Base-by-base conservation (phyloP, 2,329 filamentous ascomycete species). In the Dryadomyces quercivorus region DNA sequence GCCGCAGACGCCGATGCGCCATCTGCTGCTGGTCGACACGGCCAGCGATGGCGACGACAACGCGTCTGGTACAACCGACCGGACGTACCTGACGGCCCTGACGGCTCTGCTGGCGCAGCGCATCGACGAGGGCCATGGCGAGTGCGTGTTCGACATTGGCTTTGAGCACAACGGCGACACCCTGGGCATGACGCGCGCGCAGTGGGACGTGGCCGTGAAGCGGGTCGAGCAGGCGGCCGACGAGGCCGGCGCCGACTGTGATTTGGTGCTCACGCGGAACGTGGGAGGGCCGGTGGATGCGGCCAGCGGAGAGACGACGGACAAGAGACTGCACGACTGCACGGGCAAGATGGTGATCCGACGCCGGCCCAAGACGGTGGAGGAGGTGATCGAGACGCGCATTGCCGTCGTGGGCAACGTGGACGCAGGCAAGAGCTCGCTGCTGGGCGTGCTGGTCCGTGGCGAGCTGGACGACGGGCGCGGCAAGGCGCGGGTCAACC, bases 381-480 rank as follows among this genome's bases (percentile, higher is more conserved):
- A 97, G 65, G 83, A 94, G 55, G 87, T 95, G 26, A 95, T 96
- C 58, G 93, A 98, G 75, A 95, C 92, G 10, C 75, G 93, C 61
- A 94, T 98, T 70, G 93, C 92, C 1, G 93, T 98, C 0, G 93
- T 98, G 8, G 93, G 93, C 50, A 98, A 98, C 72, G 86, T 98
- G 54, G 93, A 98, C 67, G 93, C 93, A 10, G 93, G 93, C 0
- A 98, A 98, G 72, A 95, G 88, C 66, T 97, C 93, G 31, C 86
- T 97, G 80, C 75, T 98, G 2, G 93, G 93, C 46, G 93, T 98
- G 1, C 75, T 98, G 6, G 93, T 97, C 7, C 97, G 97, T 70
- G 93, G 93, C 5, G 88, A 88, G 52, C 81, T 98, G 2, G 93
- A 98, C 63, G 93, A 98, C 69, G 93, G 93, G 16, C 81, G 93